Evolutionary conservation across 148 eudicot genomes (phyloP).

Genomic region (Chenopodium quinoa): DNA sequence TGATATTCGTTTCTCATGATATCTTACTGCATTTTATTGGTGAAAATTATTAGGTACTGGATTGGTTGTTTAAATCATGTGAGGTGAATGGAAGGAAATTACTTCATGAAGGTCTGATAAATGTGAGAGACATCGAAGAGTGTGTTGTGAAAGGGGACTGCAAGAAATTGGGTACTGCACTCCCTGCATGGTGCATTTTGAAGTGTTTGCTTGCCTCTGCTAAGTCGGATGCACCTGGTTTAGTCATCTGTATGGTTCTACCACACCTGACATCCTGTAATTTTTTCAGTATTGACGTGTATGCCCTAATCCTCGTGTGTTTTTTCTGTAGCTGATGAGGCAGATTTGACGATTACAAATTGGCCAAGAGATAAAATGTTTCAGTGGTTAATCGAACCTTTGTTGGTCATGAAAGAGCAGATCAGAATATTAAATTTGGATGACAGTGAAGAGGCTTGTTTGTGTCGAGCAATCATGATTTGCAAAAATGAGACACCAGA

Average conservation of each 20-base stretch:
- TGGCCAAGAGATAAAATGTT: conserved; percentile 70
- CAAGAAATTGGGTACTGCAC: conserved; percentile 63
- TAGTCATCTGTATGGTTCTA: conserved; percentile 63
- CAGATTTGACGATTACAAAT: conserved; percentile 53
- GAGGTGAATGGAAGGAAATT: conserved; percentile 71
- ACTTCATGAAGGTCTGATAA: conserved; percentile 63
- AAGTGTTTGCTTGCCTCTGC: conserved; percentile 77
- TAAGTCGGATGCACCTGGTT: conserved; percentile 63
- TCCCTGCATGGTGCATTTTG: conserved; percentile 83
- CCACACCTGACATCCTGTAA: no score
- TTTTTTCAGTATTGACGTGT: background rate
- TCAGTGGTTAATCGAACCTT: conserved; percentile 74
- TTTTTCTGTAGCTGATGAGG: conserved; percentile 48
- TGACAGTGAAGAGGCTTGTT: conserved; percentile 58
- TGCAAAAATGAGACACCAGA: conserved; percentile 61
- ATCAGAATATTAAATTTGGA: conserved; percentile 50
- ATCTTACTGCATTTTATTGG: background rate
- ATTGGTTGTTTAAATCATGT: conserved; percentile 88
- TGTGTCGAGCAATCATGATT: conserved; percentile 52
- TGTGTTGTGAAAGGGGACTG: conserved; percentile 62
- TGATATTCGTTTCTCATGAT: background rate
- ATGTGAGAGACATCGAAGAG: conserved; percentile 67
- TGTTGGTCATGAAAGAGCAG: conserved; percentile 79
- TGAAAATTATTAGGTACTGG: conserved; percentile 55
- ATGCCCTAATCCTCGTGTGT: background rate